Percentiles rank a stretch among this genome's conserved stretches.
Conservation (phyloP, 768 basidiomycete genomes). For the Tephrocybe rancida region DNA sequence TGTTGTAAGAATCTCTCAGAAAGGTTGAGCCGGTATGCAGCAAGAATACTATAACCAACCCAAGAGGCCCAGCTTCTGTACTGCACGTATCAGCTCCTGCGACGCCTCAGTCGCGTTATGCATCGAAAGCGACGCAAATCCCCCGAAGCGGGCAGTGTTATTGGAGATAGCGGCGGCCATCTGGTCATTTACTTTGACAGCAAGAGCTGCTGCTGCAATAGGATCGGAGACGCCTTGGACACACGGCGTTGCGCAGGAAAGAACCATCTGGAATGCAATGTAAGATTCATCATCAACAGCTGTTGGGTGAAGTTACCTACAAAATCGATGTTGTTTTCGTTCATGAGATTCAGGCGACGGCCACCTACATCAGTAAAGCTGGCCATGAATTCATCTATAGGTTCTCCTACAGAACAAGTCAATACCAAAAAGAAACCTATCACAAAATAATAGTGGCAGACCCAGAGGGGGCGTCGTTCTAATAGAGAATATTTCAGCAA, state of each 20-base stretch:
- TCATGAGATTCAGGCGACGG: slow-evolving; percentile 36
- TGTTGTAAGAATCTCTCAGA: slow-evolving; percentile 7
- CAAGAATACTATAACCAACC: slow-evolving; percentile 19
- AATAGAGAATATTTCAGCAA: neutral
- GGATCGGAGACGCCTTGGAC: slow-evolving; percentile 41
- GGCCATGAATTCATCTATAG: slow-evolving; percentile 29
- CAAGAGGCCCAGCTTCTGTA: slow-evolving; percentile 41
- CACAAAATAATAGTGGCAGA: slow-evolving; percentile 5
- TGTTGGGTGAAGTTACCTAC: slow-evolving; percentile 20
- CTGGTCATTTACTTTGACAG: slow-evolving; percentile 36
- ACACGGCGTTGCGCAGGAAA: slow-evolving; percentile 39
- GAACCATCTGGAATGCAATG: slow-evolving; percentile 32
- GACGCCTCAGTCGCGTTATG: slow-evolving; percentile 44
- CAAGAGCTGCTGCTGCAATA: slow-evolving; percentile 31
- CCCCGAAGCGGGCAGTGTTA: slow-evolving; percentile 41
- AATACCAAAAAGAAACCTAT: neutral
- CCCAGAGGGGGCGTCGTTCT: slow-evolving; percentile 23
- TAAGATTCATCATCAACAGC: too few relatives aligned
- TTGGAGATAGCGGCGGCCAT: slow-evolving; percentile 39
- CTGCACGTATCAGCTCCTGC: slow-evolving; percentile 39
- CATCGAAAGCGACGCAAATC: slow-evolving; percentile 45
- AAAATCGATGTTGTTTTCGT: slow-evolving; percentile 38
- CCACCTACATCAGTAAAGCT: slow-evolving; percentile 42
- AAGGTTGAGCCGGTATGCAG: neutral
- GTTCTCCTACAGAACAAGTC: slow-evolving; percentile 24